Evolutionary conservation across 2,329 filamentous ascomycete genomes (phyloP).

Genomic region (Verticillium nonalfalfae): DNA sequence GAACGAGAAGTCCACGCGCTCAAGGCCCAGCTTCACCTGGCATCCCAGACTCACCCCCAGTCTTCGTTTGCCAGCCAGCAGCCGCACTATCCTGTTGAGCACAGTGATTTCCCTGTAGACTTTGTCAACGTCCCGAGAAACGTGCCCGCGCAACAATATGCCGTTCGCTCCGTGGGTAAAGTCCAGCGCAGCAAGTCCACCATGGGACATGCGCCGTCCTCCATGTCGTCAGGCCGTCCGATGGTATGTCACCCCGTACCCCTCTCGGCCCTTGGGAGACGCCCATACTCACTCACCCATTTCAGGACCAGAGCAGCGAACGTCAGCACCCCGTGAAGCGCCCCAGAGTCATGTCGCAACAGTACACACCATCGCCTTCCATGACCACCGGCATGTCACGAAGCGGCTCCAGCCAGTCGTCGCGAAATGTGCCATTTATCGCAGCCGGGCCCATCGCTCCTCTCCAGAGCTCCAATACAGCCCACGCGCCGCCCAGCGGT

Average conservation of each 20-base stretch:
- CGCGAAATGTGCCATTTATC: slow-evolving; percentile 31
- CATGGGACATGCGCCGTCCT: slow-evolving; percentile 4
- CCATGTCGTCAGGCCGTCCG: slow-evolving; percentile 4
- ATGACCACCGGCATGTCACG: slow-evolving; percentile 18
- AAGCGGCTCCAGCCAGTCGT: slow-evolving; percentile 33
- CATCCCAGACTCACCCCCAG: background rate
- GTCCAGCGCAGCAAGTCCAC: slow-evolving; percentile 12
- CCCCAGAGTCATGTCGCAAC: slow-evolving; percentile 26
- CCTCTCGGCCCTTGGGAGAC: background rate
- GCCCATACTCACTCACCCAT: background rate
- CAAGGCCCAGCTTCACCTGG: slow-evolving; percentile 5
- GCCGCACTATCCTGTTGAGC: slow-evolving; percentile 3
- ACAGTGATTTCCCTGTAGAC: slow-evolving; percentile 8
- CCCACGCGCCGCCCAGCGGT: slow-evolving; percentile 18
- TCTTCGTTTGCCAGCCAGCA: slow-evolving; percentile 1
- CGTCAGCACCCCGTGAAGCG: slow-evolving; percentile 21
- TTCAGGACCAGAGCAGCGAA: slow-evolving; percentile 17
- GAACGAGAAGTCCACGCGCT: slow-evolving; percentile 10
- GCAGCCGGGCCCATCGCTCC: slow-evolving; percentile 26
- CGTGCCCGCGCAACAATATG: slow-evolving; percentile 5
- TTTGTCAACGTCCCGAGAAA: background rate
- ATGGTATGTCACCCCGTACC: slow-evolving; percentile 6
- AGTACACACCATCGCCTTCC: slow-evolving; percentile 11
- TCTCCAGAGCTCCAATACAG: slow-evolving; percentile 14
- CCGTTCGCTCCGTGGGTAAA: slow-evolving; percentile 1